Evolutionary conservation across 169 alveolate genomes (phyloP), one percentile per base, ranked within the genome.

Genomic region (Plasmodium gonderi): DNA sequence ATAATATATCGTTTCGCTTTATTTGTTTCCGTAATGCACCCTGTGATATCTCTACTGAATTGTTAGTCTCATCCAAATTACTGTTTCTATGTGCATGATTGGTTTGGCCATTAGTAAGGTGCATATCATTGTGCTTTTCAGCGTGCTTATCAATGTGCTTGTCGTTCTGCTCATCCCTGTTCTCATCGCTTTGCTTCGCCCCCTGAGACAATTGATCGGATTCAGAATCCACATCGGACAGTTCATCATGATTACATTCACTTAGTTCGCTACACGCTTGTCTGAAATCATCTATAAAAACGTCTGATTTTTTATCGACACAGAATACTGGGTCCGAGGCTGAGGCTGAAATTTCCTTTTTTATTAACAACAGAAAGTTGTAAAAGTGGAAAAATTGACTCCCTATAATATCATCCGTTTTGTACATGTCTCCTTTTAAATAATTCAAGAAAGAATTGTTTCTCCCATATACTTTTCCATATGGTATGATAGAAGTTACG

Each of bases 331-430:
- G n/a, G n/a, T n/a, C n/a, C n/a, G n/a, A n/a, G n/a, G n/a, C n/a
- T n/a, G n/a, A n/a, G n/a, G n/a, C n/a, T n/a, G n/a, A n/a, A 82
- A 3, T 69, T 11, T 82, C 81, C 20, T 40, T 44, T 12, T 31
- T 69, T 45, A 1, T 75, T 51, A 82, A 45, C 51, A 45, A 69
- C 40, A 82, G 23, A 47, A 69, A 82, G 49, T 82, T 45, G 64
- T 80, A 80, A 80, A 80, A 80, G 14, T 42, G 67, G 79, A 65
- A 80, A 3, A 64, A 38, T 26, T 40, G 31, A 47, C 76, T 82
- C 6, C 64, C 67, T 33, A 82, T 60, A 82, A 82, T 47, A 75
- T 82, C 82, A 14, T 40, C 92, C 51, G 54, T 12, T 82, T 82
- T 82, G 60, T 82, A 68, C 54, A 82, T 82, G 40, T 68, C 92